Conservation (phyloP, 2,329 filamentous ascomycete species). For the Curvularia lunata region DNA sequence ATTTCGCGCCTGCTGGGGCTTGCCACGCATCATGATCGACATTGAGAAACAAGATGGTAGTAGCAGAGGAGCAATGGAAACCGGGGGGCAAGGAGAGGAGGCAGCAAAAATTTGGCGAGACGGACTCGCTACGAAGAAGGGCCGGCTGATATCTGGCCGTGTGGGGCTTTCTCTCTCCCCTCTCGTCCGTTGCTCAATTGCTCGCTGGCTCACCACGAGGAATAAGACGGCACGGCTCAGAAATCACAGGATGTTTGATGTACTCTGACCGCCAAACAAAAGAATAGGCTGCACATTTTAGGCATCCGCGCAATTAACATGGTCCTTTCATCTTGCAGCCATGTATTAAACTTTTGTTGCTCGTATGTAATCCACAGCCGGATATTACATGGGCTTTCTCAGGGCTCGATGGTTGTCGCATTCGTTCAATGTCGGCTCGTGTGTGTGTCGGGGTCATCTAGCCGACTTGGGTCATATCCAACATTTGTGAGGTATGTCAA, state of each 20-base stretch:
- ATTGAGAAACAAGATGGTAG: not conserved
- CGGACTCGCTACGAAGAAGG: not conserved
- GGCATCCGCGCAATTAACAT: not conserved
- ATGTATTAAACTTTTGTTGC: not conserved
- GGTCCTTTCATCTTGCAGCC: not conserved
- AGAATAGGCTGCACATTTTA: not conserved
- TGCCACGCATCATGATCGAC: not conserved
- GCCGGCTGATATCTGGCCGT: not conserved
- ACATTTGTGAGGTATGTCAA: not conserved
- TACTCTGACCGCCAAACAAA: not conserved
- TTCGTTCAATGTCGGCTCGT: not conserved
- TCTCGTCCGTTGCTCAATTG: not conserved
- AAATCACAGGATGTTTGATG: not conserved
- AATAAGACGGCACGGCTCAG: not conserved
- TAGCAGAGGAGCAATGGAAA: not conserved
- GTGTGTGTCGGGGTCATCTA: not conserved
- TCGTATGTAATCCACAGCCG: not conserved
- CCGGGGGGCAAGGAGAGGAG: not conserved
- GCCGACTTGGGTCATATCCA: not conserved
- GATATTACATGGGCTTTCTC: not conserved
- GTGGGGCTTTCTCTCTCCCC: not conserved
- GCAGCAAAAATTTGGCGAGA: not conserved
- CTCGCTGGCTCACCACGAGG: not conserved
- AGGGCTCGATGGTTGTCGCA: not conserved
- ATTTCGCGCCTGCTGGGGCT: not conserved